These are phyloP conservation scores for Trichoderma gamsii DNA, from an alignment of 495 filamentous ascomycete genomes.

Conservation along the genomic window DNA sequence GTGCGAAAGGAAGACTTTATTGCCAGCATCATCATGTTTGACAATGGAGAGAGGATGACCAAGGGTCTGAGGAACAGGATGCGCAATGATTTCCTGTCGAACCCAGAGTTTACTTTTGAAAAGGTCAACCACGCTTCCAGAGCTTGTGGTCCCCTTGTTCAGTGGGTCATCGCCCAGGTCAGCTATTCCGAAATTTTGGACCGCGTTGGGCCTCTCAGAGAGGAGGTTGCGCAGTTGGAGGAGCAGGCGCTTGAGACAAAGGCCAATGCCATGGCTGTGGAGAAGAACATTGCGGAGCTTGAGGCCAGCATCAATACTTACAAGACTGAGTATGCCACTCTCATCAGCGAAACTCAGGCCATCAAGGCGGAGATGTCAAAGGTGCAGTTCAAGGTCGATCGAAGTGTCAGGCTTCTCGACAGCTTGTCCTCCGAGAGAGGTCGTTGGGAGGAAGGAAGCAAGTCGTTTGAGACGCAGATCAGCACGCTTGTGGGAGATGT, in stretches of 20 bases:
- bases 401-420: conserved; percentile 88
- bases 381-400: conserved; percentile 95
- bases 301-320: conserved; percentile 92
- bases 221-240: conserved; percentile 83
- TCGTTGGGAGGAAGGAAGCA: conserved; percentile 94
- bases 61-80: conserved; percentile 73
- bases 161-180: conserved; percentile 97
- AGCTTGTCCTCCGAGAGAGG: conserved; percentile 88
- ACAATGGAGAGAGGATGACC: conserved; percentile 95
- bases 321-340: conserved; percentile 90
- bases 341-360: conserved; percentile 94
- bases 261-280: conserved; percentile 85
- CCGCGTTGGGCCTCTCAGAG: conserved; percentile 84
- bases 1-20: conserved; percentile 94
- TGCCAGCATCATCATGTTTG: conserved; percentile 93
- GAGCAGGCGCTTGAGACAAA: conserved; percentile 87
- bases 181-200: conserved; percentile 96
- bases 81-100: conserved; percentile 84
- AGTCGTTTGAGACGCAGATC: conserved; percentile 96
- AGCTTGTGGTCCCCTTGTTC: conserved; percentile 92
- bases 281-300: conserved; percentile 73
- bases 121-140: conserved; percentile 92
- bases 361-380: conserved; percentile 95
- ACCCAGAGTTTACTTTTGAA: conserved; percentile 92
- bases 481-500: conserved; percentile 94